A percentile compares a stretch with the other conserved stretches of the same genome.
phyloP scores from a whole-genome alignment of 352 stramenopile genomes.

The Phytophthora sojae region DNA sequence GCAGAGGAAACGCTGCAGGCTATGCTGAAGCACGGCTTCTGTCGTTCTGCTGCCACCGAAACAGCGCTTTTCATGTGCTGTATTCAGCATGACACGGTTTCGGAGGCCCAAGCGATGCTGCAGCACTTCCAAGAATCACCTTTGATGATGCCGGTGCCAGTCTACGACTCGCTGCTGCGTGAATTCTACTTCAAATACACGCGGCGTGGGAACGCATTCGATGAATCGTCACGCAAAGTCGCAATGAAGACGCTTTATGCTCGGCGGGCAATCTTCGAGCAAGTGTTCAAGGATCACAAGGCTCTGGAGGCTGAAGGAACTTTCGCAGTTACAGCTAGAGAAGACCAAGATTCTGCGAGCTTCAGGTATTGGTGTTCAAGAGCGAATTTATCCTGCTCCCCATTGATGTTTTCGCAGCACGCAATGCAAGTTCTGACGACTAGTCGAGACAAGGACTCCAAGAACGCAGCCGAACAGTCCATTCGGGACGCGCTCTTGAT shows the following conservation, averaged over 20 bases:
- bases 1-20: constrained; percentile 58
- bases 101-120: constrained; percentile 48
- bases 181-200: constrained; percentile 87
- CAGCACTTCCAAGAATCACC: constrained; percentile 53
- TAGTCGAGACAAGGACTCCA: constrained; percentile 73
- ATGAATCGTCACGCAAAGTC: constrained; percentile 63
- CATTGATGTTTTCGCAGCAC: constrained; percentile 80
- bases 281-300: constrained; percentile 54
- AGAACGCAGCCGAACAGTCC: constrained; percentile 52
- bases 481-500: constrained; percentile 57
- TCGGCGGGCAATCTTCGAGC: constrained; percentile 66
- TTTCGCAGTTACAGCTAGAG: not conserved
- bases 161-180: constrained; percentile 75
- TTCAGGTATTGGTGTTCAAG: constrained; percentile 67
- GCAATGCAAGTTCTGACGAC: constrained; percentile 73
- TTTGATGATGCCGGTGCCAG: constrained; percentile 60
- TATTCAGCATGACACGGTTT: constrained; percentile 51
- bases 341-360: constrained; percentile 28
- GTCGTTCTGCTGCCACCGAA: constrained; percentile 63
- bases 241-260: constrained; percentile 68
- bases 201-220: constrained; percentile 58
- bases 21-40: constrained; percentile 52
- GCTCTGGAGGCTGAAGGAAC: constrained; percentile 36
- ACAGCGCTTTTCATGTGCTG: constrained; percentile 73
- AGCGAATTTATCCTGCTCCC: constrained; percentile 48